phyloP scores from a whole-genome alignment of 2,329 filamentous ascomycete species.

The Sclerotinia nivalis region DNA sequence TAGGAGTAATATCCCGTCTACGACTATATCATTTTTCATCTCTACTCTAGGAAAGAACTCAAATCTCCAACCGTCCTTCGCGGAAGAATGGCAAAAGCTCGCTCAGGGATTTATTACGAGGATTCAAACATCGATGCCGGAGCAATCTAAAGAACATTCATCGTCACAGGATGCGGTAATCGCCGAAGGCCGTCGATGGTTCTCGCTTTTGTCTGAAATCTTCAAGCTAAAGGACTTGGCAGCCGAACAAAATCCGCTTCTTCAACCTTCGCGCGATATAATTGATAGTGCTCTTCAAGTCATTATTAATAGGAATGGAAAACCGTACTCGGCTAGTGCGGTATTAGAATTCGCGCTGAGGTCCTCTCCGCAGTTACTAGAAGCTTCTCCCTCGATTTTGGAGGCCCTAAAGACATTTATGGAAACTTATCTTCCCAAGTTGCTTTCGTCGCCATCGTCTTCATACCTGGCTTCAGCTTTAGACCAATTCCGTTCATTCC shows the following conservation, averaged over 20 bases:
- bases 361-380: conserved; percentile 45
- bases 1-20: conserved; percentile 25
- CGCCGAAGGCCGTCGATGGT: conserved; percentile 67
- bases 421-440: conserved; percentile 53
- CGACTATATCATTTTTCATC: conserved; percentile 50
- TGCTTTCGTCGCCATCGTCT: conserved; percentile 70
- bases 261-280: conserved; percentile 31
- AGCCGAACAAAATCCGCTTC: conserved; percentile 24
- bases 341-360: conserved; percentile 55
- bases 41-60: conserved; percentile 46
- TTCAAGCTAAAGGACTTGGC: conserved; percentile 41
- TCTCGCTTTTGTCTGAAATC: conserved; percentile 45
- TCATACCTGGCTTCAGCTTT: conserved; percentile 66
- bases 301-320: conserved; percentile 58
- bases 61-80: conserved; percentile 51
- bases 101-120: conserved; percentile 61
- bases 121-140: conserved; percentile 75
- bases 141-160: conserved; percentile 75
- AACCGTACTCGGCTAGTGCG: conserved; percentile 65
- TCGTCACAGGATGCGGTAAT: conserved; percentile 69
- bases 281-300: conserved; percentile 47
- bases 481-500: conserved; percentile 52
- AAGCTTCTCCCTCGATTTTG: conserved; percentile 47
- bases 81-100: conserved; percentile 63
- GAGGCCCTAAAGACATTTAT: conserved; percentile 53